A percentile compares a stretch with the other conserved stretches of the same genome.
Evolutionary conservation across 192 early-diverging fungal species (phyloP).

Genomic region (Spizellomyces punctatus): DNA sequence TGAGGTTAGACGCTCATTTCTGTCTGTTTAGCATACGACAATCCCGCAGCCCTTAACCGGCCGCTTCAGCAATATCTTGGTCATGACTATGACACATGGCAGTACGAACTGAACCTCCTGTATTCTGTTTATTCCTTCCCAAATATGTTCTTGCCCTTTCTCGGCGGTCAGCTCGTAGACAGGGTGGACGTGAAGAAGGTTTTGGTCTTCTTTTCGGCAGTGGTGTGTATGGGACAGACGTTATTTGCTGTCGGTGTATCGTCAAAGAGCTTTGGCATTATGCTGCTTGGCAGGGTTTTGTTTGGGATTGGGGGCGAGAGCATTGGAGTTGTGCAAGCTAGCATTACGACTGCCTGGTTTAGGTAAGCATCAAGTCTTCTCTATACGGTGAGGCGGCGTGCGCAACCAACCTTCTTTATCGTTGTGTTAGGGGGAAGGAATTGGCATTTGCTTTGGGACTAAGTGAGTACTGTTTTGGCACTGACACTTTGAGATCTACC

Average conservation of each 20-base stretch:
- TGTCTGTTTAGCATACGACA: constrained; percentile 46
- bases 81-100: constrained; percentile 42
- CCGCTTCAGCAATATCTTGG: constrained; percentile 54
- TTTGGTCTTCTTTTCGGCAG: constrained; percentile 54
- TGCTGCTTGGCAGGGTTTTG: constrained; percentile 46
- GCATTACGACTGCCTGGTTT: constrained; percentile 53
- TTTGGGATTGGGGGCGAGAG: constrained; percentile 59
- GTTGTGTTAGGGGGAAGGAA: constrained; percentile 35
- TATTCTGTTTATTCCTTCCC: constrained; percentile 67
- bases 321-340: constrained; percentile 53
- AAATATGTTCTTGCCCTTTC: constrained; percentile 69
- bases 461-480: constrained; percentile 30
- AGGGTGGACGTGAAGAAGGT: constrained; percentile 54
- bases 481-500: not conserved
- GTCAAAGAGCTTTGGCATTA: constrained; percentile 27
- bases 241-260: constrained; percentile 65
- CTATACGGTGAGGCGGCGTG: constrained; percentile 1
- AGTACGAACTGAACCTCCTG: constrained; percentile 64
- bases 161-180: constrained; percentile 65
- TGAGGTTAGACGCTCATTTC: not conserved
- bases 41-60: constrained; percentile 56
- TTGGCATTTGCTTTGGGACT: constrained; percentile 56
- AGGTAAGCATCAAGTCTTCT: not conserved
- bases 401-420: constrained; percentile 16
- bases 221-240: constrained; percentile 61